Base-by-base conservation (phyloP, 306 rosid genomes). In the Echinosophora koreensis region DNA sequence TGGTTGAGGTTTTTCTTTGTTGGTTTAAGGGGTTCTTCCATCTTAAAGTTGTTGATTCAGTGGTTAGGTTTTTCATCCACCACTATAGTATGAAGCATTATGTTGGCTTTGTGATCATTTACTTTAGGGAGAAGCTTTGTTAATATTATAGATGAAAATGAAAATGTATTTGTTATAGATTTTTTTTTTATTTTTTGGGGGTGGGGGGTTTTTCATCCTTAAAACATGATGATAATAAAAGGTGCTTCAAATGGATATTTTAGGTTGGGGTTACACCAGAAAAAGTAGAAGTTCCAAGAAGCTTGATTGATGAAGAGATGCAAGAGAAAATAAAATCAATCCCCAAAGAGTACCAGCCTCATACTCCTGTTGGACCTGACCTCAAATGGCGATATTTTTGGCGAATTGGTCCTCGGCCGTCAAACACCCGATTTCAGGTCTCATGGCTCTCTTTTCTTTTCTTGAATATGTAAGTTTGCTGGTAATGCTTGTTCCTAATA, bases 181-280 rank as follows among this genome's bases (percentile, higher is more conserved):
- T n/a, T n/a, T n/a, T n/a, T n/a, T n/a, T n/a, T n/a, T n/a, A n/a
- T n/a, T n/a, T n/a, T n/a, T n/a, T n/a, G n/a, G n/a, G n/a, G n/a
- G n/a, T n/a, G n/a, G n/a, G n/a, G n/a, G n/a, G n/a, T n/a, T n/a
- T n/a, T n/a, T n/a, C n/a, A n/a, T 65, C 14, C 62, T 74, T 12
- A 10, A 39, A 13, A 12, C 47, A 5, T 38, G 12, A 9, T 74
- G 32, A 56, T 51, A 50, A 30, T 16, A 54, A 58, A 49, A 60
- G 66, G 22, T 68, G 79, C 10, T 62, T 32, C 38, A 15, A 76
- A 73, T 81, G 77, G 90, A 42, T 71, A 60, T 67, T 7, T 13
- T 78, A 90, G 97, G 98, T 92, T 77, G 98, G 97, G 12, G 98
- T 92, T 76, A 95, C 97, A 37, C 97, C 97, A 3, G 98, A 95